Base-by-base conservation (phyloP, 306 rosid genomes). In the Malus orientalis region DNA sequence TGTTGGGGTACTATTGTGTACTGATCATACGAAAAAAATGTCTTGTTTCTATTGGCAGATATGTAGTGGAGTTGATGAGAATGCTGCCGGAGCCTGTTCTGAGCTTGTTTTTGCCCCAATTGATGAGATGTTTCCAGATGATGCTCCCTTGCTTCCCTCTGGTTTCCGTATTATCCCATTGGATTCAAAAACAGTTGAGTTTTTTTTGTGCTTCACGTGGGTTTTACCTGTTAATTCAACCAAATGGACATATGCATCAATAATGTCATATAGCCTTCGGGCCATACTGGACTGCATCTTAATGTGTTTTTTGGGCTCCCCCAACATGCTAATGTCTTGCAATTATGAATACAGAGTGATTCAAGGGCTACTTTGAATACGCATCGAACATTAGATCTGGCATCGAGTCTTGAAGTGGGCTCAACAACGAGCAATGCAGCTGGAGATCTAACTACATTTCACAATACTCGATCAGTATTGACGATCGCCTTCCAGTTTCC, bases 401-500 rank as follows among this genome's bases (percentile, higher is more conserved):
- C 98, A 23, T 91, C 99, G 16, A 96, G 98, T 79, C 92, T 92
- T 65, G 98, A 92, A 85, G 93, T 89, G 49, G 93, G 92, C 19
- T 84, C 93, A 11, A 76, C 92, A 66, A 84, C 85, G 54, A 84
- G 75, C 75, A 78, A 83, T 12, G 78, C 76, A 29, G 79, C 84
- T 3, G 90, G 85, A 69, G 97, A 89, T 78, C 79, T 80, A 62
- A 69, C 85, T 40, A 69, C 90, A 5, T 69, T 88, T 89, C 91
- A 84, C 5, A 89, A 78, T 68, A 58, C 90, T 45, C 87, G 98
- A 81, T 92, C 99, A 0, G 93, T 96, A 81, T 85, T 96, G 84
- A 96, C 97, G 18, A 96, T 96, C 32, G 99, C 99, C 66, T 96
- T 96, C 85, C 98, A 96, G 85, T 91, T 96, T 83, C 98, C 98